Base-by-base conservation (phyloP, 805 yeast species). In the Peterozyma xylosa region DNA sequence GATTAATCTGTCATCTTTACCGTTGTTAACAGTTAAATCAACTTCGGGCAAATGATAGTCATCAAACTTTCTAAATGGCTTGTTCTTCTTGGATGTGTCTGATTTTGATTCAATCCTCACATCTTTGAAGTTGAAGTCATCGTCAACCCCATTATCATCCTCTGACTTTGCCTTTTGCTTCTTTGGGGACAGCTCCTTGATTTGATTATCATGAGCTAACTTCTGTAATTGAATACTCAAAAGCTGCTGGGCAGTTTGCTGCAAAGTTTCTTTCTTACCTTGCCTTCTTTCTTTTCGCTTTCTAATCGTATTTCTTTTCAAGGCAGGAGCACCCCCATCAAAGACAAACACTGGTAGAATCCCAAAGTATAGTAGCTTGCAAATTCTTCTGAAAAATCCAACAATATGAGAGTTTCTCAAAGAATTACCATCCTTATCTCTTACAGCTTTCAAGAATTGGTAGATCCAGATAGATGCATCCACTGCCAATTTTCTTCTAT, bases 391-490 rank as follows among this genome's bases (percentile, higher is more conserved):
- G 60, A 91, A 91, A 55, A 93, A 93, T 9, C 99, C 99, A n/a
- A 89, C 86, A 15, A 93, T 78, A 59, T 93, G 99, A 0, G 96
- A 82, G 48, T 80, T 85, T 30, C 74, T 71, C 47, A 90, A 60
- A 0, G 86, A 76, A 47, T 83, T 77, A 7, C 98, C 99, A 30
- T 84, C 83, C 35, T 76, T 65, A 58, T 89, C 96, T 52, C 98
- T 73, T 17, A 93, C 95, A 1, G 98, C 98, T 59, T 91, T 93
- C 50, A 93, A 68, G 57, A 93, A 93, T 60, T 93, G 99, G 58
- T 93, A 93, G 43, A 93, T 85, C 99, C 99, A 93, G 50, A 93
- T 93, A 2, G 98, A 91, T 1, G 99, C 99, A 69, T 93, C 99
- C 7, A 93, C 91, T 0, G 99, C 99, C 53, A 93, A 67, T 42